Evolutionary conservation across 805 yeast genomes (phyloP), one percentile per base, ranked within the genome.

Genomic region (Metschnikowia aberdeeniae): DNA sequence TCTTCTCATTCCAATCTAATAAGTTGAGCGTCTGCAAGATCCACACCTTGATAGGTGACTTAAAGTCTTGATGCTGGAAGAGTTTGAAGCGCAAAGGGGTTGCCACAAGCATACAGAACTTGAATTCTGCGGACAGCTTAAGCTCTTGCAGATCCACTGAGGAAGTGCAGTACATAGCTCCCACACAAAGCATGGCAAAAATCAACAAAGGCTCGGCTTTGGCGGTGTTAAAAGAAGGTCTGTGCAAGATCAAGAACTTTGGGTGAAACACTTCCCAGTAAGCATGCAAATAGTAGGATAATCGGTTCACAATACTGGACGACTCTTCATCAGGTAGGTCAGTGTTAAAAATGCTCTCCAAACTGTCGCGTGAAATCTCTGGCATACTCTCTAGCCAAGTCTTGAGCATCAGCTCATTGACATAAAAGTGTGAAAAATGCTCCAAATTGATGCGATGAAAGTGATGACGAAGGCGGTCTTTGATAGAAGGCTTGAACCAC

Each of bases 1-100:
- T 76, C 65, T 88, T 86, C 60, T 88, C 96, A 58, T 80, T 82
- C 66, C 82, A 81, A 58, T 88, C 96, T n/a, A 89, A 61, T 50
- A 89, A 60, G 44, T 85, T 62, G 50, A 88, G 70, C 53, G 87
- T 73, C 61, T 89, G 96, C 39, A 89, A 71, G 8, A 88, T 78
- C 84, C 90, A 88, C 7, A 84, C 67, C 50, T 74, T 74, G 0
- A 89, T 84, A 0, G 96, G 96, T 1, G 95, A 84, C 46, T 77
- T 79, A 59, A 86, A 87, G 43, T 81, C 86, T 6, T 80, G 80
- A 39, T 83, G 78, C 32, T 84, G 78, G 58, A 88, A 88, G 3
- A 89, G 72, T 27, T 77, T 65, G 76, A 82, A 84, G 43, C 96
- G 66, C 26, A 88, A 63, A 0, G 95, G 84, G 35, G 62, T 72